Evolutionary conservation across 2,329 filamentous ascomycete genomes (phyloP).

Genomic region (Calonectria honghensis): DNA sequence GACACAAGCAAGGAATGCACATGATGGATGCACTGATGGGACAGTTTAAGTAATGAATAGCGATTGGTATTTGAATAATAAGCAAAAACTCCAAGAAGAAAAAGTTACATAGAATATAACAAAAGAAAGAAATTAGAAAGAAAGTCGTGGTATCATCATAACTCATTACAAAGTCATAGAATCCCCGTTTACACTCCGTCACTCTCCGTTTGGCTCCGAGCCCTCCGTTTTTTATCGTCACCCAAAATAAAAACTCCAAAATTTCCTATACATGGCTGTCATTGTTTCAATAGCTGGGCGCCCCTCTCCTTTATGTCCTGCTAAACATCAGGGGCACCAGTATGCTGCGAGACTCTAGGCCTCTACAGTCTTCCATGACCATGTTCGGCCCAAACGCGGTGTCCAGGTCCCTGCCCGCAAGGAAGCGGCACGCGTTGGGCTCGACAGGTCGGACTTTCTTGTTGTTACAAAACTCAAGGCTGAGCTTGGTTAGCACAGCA

Average conservation of each 20-base stretch:
- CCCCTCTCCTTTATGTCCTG: conserved; percentile 58
- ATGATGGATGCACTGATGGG: not conserved
- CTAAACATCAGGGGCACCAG: conserved; percentile 78
- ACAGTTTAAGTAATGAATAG: not conserved
- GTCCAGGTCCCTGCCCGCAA: conserved; percentile 57
- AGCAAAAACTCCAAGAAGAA: conserved; percentile 25
- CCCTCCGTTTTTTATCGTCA: conserved; percentile 13
- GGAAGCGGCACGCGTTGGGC: conserved; percentile 59
- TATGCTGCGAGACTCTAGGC: conserved; percentile 71
- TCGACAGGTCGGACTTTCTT: conserved; percentile 59
- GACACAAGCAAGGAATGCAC: not conserved
- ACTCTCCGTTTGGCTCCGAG: conserved; percentile 21
- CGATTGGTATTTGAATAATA: conserved; percentile 4
- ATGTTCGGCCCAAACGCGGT: conserved; percentile 58
- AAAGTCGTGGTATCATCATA: conserved; percentile 51
- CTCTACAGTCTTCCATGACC: conserved; percentile 65
- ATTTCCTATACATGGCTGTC: conserved; percentile 22
- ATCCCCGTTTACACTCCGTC: conserved; percentile 39
- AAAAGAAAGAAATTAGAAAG: conserved; percentile 47
- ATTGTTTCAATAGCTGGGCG: conserved; percentile 16
- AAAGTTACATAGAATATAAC: conserved; percentile 43
- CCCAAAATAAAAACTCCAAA: conserved; percentile 15
- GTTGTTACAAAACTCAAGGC: conserved; percentile 67
- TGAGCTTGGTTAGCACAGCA: conserved; percentile 76
- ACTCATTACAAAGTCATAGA: conserved; percentile 57